Evolutionary conservation across 148 eudicot genomes (phyloP).

Genomic region (Rhododendron vialii): DNA sequence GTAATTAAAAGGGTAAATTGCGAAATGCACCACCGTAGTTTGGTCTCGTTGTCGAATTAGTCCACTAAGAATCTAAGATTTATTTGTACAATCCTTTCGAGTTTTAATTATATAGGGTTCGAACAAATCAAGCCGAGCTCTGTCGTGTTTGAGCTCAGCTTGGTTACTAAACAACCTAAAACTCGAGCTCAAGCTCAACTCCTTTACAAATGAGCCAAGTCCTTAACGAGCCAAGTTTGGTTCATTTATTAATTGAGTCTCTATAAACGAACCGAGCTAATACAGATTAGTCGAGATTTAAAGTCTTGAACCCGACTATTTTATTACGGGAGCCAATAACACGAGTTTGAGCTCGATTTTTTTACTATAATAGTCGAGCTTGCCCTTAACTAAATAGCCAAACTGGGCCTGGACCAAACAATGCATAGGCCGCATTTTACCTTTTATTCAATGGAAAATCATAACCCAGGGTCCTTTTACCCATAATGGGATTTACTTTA

Average conservation of each 20-base stretch:
- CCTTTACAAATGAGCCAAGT: too few species aligned
- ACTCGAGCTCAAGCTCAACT: too few species aligned
- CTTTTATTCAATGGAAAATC: not conserved
- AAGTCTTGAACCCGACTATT: too few species aligned
- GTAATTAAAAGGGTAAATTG: not conserved
- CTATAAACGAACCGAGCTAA: too few species aligned
- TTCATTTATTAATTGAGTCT: too few species aligned
- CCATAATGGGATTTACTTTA: not conserved
- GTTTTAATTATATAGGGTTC: not conserved
- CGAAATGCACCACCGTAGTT: not conserved
- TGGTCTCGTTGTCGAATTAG: not conserved
- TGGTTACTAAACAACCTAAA: too few species aligned
- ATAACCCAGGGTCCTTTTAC: conserved; percentile 21
- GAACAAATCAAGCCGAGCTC: not conserved
- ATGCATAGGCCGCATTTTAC: not conserved
- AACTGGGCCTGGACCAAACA: not conserved
- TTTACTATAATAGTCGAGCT: too few species aligned
- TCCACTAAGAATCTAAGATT: not conserved
- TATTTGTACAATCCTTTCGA: not conserved
- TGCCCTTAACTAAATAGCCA: too few species aligned
- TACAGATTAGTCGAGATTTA: too few species aligned
- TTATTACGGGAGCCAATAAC: too few species aligned
- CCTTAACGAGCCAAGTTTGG: too few species aligned
- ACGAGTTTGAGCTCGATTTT: not conserved
- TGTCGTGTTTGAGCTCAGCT: not conserved